These are phyloP conservation scores for Ajuga reptans DNA, from an alignment of 305 asterid genomes.

Conservation along the genomic window DNA sequence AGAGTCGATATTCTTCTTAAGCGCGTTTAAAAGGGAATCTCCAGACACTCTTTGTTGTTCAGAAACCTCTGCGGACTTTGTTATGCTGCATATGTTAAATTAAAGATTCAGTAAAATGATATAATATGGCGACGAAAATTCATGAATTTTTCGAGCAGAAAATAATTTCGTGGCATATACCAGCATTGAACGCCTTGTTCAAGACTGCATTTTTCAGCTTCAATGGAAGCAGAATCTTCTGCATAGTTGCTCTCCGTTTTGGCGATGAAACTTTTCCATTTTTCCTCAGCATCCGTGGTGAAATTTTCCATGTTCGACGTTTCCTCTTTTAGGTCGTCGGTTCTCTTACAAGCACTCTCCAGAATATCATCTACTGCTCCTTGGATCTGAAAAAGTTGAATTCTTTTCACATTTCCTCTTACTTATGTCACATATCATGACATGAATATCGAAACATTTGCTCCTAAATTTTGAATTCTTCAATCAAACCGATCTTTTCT, in stretches of 20 bases:
- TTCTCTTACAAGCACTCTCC: slow-evolving; percentile 44
- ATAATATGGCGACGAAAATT: neutral
- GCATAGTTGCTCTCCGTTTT: slow-evolving; percentile 38
- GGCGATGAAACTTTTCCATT: slow-evolving; percentile 42
- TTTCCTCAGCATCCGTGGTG: slow-evolving; percentile 43
- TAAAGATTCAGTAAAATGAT: neutral
- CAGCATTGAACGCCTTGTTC: slow-evolving; percentile 50
- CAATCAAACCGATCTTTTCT: too few species aligned
- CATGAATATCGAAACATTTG: too few species aligned
- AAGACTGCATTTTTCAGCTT: slow-evolving; percentile 43
- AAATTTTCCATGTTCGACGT: slow-evolving; percentile 45
- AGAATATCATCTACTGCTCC: slow-evolving; percentile 49
- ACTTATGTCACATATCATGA: too few species aligned
- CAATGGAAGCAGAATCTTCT: slow-evolving; percentile 50
- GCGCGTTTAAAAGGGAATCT: slow-evolving; percentile 39
- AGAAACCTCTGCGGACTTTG: slow-evolving; percentile 33
- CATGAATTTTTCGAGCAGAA: neutral
- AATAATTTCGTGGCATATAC: slow-evolving; percentile 24
- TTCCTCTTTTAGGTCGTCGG: slow-evolving; percentile 45
- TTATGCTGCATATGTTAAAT: slow-evolving; percentile 21
- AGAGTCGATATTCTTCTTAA: slow-evolving; percentile 41
- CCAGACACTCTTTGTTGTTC: slow-evolving; percentile 45
- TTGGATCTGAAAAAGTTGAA: slow-evolving; percentile 42
- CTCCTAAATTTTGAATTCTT: too few species aligned
- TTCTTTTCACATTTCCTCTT: neutral